These are phyloP conservation scores for Candolleomyces efflorescens DNA, from an alignment of 768 basidiomycete species.

Conservation along the genomic window DNA sequence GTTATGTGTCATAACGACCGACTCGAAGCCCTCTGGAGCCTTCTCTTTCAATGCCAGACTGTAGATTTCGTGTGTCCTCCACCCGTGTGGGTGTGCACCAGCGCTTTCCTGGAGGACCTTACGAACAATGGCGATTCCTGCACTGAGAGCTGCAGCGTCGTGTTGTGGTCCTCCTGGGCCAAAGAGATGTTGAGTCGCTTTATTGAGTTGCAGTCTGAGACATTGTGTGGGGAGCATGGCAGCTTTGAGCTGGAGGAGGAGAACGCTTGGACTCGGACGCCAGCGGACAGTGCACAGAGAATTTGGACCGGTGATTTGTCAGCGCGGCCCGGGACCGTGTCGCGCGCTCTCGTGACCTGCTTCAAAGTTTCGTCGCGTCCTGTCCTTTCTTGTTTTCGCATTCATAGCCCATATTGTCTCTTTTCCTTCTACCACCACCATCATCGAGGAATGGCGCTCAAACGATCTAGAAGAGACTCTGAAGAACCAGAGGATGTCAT, in stretches of 20 bases:
- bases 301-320: too few species aligned
- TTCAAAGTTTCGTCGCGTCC: not conserved
- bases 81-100: constrained; percentile 56
- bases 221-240: not conserved
- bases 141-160: not conserved
- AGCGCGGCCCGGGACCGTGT: too few species aligned
- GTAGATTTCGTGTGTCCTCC: constrained; percentile 40
- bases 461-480: not conserved
- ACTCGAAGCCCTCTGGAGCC: constrained; percentile 23
- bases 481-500: not conserved
- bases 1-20: not conserved
- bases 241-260: not conserved
- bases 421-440: not conserved
- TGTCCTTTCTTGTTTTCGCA: not conserved
- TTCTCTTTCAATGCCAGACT: constrained; percentile 27
- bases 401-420: not conserved
- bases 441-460: too few species aligned
- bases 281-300: not conserved
- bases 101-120: constrained; percentile 3
- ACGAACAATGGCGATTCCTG: constrained; percentile 6
- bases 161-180: not conserved
- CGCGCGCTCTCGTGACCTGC: not conserved
- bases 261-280: not conserved
- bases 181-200: not conserved
- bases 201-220: not conserved